These are phyloP conservation scores for Pestalotiopsis sp. DNA, from an alignment of 2,329 filamentous ascomycete species.

Conservation along the genomic window DNA sequence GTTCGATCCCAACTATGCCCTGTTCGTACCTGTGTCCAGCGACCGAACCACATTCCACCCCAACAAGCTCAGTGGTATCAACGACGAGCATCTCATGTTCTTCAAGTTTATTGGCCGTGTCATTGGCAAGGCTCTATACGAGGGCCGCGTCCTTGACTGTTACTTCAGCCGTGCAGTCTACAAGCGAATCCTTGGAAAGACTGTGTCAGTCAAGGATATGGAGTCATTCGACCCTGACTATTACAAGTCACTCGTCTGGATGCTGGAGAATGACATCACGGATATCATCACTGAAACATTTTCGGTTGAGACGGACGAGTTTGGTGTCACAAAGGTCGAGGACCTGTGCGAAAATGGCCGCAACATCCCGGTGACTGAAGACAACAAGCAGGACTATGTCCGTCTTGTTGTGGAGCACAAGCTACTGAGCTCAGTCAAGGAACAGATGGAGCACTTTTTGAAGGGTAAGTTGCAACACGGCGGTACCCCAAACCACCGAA, in stretches of 20 bases:
- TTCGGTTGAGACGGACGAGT: slow-evolving; percentile 90
- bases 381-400: slow-evolving; percentile 98
- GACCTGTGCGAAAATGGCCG: slow-evolving; percentile 87
- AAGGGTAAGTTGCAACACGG: slow-evolving; percentile 58
- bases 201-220: slow-evolving; percentile 98
- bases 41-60: slow-evolving; percentile 99
- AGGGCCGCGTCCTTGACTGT: slow-evolving; percentile 92
- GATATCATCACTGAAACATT: slow-evolving; percentile 98
- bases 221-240: slow-evolving; percentile 98
- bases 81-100: slow-evolving; percentile 93
- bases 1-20: slow-evolving; percentile 97
- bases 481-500: slow-evolving; percentile 11
- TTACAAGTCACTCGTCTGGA: slow-evolving; percentile 98
- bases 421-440: slow-evolving; percentile 86
- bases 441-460: slow-evolving; percentile 92
- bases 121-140: slow-evolving; percentile 97
- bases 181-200: slow-evolving; percentile 93
- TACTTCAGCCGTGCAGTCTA: slow-evolving; percentile 99
- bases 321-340: slow-evolving; percentile 84
- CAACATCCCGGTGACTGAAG: slow-evolving; percentile 91
- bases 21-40: slow-evolving; percentile 95
- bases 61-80: slow-evolving; percentile 90
- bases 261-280: slow-evolving; percentile 97
- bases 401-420: slow-evolving; percentile 93
- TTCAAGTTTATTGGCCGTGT: slow-evolving; percentile 99